Conservation (phyloP, 257 asterid species). For the Petunia secreta region DNA sequence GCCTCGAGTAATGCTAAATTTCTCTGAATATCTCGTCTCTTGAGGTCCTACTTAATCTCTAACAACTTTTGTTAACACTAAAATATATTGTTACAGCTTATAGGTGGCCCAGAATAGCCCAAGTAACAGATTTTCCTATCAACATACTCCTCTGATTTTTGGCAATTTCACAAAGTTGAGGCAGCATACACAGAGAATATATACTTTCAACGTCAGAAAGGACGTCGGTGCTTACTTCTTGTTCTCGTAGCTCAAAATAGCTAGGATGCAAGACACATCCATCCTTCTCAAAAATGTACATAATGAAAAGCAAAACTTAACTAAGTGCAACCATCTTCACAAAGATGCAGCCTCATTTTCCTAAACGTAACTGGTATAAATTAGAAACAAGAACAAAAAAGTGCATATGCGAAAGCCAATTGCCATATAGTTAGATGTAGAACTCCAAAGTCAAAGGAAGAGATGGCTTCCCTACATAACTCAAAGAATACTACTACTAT, state of each 20-base stretch:
- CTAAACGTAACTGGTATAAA: neutral
- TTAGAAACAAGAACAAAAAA: neutral
- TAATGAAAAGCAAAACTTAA: neutral
- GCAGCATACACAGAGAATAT: neutral
- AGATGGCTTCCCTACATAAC: neutral
- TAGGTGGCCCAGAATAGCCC: neutral
- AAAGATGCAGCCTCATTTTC: neutral
- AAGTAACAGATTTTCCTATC: neutral
- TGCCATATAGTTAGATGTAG: neutral
- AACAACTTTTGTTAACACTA: neutral
- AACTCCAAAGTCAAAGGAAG: neutral
- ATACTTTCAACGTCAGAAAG: neutral
- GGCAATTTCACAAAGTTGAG: neutral
- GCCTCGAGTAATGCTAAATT: neutral
- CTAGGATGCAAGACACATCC: neutral
- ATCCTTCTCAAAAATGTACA: neutral
- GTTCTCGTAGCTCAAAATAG: slow-evolving; percentile 10
- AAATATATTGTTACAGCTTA: neutral
- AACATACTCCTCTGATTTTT: neutral
- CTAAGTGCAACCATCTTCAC: slow-evolving; percentile 9
- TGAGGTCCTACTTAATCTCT: neutral
- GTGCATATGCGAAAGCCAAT: neutral
- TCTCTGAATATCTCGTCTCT: neutral
- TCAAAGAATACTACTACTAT: neutral
- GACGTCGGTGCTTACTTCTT: neutral